These are phyloP conservation scores for Neurospora sp. DNA, from an alignment of 495 filamentous ascomycete species.

Conservation along the genomic window DNA sequence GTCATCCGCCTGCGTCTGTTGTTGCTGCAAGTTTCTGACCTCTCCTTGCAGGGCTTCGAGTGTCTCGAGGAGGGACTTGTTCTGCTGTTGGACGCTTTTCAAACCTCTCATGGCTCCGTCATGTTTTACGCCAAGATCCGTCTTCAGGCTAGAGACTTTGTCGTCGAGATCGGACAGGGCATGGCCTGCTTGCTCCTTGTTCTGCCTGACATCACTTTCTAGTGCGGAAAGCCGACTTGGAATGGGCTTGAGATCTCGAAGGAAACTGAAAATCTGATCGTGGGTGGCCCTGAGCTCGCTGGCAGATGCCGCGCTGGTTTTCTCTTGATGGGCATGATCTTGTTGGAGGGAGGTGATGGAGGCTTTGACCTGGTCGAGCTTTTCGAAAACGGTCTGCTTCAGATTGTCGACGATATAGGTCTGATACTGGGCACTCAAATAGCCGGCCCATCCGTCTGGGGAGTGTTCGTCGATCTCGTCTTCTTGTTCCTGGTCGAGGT, in stretches of 20 bases:
- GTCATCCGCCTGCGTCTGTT: conserved; percentile 2
- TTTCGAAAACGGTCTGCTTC: conserved; percentile 8
- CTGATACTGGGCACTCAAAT: conserved; percentile 17
- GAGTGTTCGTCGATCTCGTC: neutral
- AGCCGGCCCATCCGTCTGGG: conserved; percentile 11
- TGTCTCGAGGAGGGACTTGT: conserved; percentile 3
- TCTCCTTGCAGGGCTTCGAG: conserved; percentile 11
- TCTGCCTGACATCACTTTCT: conserved; percentile 3
- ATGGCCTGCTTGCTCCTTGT: conserved; percentile 1
- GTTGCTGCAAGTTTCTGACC: conserved; percentile 6
- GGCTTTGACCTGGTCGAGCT: conserved; percentile 4
- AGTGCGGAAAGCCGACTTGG: conserved; percentile 4
- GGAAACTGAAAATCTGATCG: conserved; percentile 3
- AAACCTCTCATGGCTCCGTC: conserved; percentile 1
- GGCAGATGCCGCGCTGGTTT: conserved; percentile 2
- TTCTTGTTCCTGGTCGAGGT: neutral
- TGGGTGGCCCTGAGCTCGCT: conserved; percentile 9
- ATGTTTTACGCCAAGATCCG: conserved; percentile 1
- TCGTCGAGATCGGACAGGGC: conserved; percentile 3
- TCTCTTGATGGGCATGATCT: conserved; percentile 5
- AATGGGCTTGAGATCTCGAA: conserved; percentile 3
- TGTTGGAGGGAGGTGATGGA: conserved; percentile 8
- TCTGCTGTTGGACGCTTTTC: conserved; percentile 7
- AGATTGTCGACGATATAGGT: conserved; percentile 9
- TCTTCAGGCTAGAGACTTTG: conserved; percentile 3